Conservation (phyloP, 768 basidiomycete species). For the Russula griseocarnosa region DNA sequence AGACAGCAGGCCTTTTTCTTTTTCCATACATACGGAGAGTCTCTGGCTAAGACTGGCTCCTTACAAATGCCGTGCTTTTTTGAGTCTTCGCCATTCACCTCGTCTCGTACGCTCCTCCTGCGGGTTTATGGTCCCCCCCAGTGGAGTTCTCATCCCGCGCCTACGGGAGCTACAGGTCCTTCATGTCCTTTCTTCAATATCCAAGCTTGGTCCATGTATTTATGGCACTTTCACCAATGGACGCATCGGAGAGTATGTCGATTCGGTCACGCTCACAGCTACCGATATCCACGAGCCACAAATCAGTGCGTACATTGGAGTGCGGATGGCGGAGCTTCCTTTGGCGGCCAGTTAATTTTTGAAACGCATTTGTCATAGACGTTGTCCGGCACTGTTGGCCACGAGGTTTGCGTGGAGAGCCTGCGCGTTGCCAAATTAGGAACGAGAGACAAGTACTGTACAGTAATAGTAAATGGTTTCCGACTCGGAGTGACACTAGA, state of each 20-base stretch:
- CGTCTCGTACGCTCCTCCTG: constrained; percentile 68
- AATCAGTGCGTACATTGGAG: constrained; percentile 83
- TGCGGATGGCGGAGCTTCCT: constrained; percentile 94
- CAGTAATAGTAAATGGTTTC: neutral
- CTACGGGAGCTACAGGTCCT: constrained; percentile 81
- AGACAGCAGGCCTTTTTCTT: constrained; percentile 43
- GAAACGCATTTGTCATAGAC: too few species aligned
- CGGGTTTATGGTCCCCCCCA: constrained; percentile 91
- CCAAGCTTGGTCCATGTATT: constrained; percentile 84
- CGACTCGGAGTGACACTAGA: neutral
- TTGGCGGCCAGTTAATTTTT: too few species aligned
- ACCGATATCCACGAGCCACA: constrained; percentile 71
- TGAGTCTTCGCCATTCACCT: constrained; percentile 62
- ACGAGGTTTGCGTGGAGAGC: too few species aligned
- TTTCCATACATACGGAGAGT: constrained; percentile 68
- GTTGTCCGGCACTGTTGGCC: too few species aligned
- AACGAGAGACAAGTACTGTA: neutral
- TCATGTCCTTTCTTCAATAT: constrained; percentile 82
- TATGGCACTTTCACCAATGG: constrained; percentile 97
- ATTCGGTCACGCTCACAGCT: constrained; percentile 75
- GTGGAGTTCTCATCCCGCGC: constrained; percentile 82
- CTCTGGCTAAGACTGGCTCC: constrained; percentile 82
- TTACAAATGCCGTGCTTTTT: constrained; percentile 98
- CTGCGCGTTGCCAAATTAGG: too few species aligned
- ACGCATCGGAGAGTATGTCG: constrained; percentile 92